Evolutionary conservation across 495 filamentous ascomycete genomes (phyloP).

Genomic region (Lepraria neglecta): DNA sequence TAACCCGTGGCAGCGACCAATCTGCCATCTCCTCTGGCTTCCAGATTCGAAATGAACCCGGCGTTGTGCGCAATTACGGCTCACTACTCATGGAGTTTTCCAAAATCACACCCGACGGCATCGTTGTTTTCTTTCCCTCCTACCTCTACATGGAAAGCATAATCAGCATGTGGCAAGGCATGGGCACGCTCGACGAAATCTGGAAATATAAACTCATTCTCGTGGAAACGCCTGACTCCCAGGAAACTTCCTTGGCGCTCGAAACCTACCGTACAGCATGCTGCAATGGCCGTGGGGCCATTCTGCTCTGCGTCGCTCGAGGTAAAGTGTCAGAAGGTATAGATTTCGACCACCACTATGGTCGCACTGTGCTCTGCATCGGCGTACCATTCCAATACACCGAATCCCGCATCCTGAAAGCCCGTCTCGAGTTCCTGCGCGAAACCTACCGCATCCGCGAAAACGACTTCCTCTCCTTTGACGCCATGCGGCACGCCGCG

Average conservation of each 20-base stretch:
- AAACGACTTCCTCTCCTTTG: constrained; percentile 97
- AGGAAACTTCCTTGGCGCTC: constrained; percentile 91
- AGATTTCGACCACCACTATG: constrained; percentile 99
- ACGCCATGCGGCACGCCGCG: constrained; percentile 96
- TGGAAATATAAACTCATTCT: constrained; percentile 99
- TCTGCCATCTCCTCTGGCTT: constrained; percentile 85
- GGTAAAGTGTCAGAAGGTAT: constrained; percentile 98
- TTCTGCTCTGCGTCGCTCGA: constrained; percentile 88
- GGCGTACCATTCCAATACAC: constrained; percentile 99
- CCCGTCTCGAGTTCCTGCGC: constrained; percentile 87
- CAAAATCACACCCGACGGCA: constrained; percentile 88
- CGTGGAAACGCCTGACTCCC: constrained; percentile 94
- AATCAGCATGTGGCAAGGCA: constrained; percentile 97
- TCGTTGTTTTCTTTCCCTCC: constrained; percentile 98
- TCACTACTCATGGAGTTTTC: constrained; percentile 87
- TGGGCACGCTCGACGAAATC: constrained; percentile 93
- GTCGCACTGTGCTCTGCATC: constrained; percentile 91
- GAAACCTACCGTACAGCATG: constrained; percentile 97
- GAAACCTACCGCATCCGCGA: constrained; percentile 97
- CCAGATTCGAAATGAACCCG: constrained; percentile 88
- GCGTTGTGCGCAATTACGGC: constrained; percentile 92
- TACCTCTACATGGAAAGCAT: constrained; percentile 99
- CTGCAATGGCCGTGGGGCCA: constrained; percentile 89
- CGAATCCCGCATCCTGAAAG: constrained; percentile 93
- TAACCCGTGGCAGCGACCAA: constrained; percentile 91